These are phyloP conservation scores for Mycena leptocephala DNA, from an alignment of 768 basidiomycete species.

Conservation along the genomic window DNA sequence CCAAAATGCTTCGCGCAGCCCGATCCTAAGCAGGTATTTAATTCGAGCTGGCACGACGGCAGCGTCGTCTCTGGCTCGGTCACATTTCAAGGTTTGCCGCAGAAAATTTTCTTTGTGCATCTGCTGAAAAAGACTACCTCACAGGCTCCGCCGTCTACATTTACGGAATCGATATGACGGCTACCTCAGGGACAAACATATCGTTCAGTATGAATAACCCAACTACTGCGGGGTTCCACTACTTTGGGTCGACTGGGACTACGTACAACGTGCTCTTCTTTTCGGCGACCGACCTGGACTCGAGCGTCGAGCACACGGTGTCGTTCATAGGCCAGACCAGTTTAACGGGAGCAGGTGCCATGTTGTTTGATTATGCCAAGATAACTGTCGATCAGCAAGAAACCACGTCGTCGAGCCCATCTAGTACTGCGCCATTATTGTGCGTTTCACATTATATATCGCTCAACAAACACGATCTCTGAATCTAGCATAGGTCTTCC, in stretches of 20 bases:
- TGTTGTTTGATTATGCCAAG: conserved; percentile 20
- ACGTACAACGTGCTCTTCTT: conserved; percentile 12
- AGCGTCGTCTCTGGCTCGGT: neutral
- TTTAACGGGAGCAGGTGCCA: neutral
- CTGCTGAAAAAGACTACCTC: neutral
- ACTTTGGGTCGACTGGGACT: neutral
- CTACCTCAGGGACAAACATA: neutral
- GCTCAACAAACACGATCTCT: neutral
- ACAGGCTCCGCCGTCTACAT: conserved; percentile 20
- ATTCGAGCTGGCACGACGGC: conserved; percentile 22
- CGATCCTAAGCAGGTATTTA: neutral
- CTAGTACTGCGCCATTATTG: conserved; percentile 1
- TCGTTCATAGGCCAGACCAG: neutral
- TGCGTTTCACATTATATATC: neutral
- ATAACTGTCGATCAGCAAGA: conserved; percentile 17
- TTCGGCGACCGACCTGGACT: conserved; percentile 13
- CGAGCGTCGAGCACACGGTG: conserved; percentile 14
- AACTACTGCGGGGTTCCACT: neutral
- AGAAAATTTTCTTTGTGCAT: neutral
- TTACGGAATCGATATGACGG: conserved; percentile 13
- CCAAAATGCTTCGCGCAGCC: neutral
- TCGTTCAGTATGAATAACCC: conserved; percentile 5
- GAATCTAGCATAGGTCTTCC: conserved; percentile 1
- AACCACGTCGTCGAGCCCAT: neutral
- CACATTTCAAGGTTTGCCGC: conserved; percentile 19